phyloP scores from a whole-genome alignment of 2,329 filamentous ascomycete species.

The Aureobasidium sp. region DNA sequence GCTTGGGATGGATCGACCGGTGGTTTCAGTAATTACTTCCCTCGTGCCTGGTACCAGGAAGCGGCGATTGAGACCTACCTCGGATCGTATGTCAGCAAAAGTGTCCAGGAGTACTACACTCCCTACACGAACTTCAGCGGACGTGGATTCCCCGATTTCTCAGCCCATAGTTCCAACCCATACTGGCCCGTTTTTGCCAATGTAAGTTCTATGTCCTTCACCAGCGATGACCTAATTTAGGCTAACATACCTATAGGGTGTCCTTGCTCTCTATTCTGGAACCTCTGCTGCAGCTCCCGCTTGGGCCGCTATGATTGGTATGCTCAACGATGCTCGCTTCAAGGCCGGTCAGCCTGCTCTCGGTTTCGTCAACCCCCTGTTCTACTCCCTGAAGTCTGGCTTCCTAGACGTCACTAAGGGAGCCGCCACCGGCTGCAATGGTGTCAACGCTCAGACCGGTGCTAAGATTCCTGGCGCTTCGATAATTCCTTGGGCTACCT shows the following conservation, averaged over 20 bases:
- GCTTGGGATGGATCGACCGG: conserved; percentile 42
- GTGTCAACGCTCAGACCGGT: conserved; percentile 10
- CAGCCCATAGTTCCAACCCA: conserved; percentile 41
- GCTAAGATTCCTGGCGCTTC: conserved; percentile 22
- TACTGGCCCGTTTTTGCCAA: conserved; percentile 37
- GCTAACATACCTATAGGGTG: conserved; percentile 18
- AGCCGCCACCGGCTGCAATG: conserved; percentile 26
- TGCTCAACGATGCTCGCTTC: conserved; percentile 54
- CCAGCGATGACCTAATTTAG: too few species aligned
- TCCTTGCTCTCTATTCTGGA: conserved; percentile 26
- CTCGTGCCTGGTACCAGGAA: conserved; percentile 36
- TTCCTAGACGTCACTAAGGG: conserved; percentile 40
- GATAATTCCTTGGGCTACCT: not conserved
- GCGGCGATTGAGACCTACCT: conserved; percentile 34
- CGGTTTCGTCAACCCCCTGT: conserved; percentile 47
- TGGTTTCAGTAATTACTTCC: conserved; percentile 37
- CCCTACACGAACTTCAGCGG: conserved; percentile 21
- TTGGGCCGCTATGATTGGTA: conserved; percentile 47
- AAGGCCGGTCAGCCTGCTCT: conserved; percentile 39
- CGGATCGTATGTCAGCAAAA: conserved; percentile 24
- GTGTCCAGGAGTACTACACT: conserved; percentile 31
- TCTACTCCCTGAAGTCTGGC: conserved; percentile 31
- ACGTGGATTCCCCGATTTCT: conserved; percentile 38
- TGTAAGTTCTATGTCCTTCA: not conserved
- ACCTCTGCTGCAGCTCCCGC: conserved; percentile 36